Base-by-base conservation (phyloP, 768 basidiomycete species). In the Lactarius indigo region DNA sequence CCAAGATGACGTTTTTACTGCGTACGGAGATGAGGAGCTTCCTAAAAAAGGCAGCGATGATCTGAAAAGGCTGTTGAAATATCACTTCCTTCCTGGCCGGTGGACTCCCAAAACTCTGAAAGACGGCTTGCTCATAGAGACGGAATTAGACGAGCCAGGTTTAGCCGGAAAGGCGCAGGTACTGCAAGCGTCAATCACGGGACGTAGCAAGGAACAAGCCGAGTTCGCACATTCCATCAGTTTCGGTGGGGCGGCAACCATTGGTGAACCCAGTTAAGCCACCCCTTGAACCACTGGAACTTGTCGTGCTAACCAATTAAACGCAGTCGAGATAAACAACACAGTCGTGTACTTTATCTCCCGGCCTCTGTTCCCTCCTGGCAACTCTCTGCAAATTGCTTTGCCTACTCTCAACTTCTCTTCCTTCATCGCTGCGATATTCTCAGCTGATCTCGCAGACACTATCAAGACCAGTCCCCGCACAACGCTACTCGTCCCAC, bases 311-410 rank as follows among this genome's bases (percentile, higher is more conserved):
- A 26, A 44, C 31, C 10, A 57, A 23, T 33, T n/a, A 18, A 35
- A 39, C 57, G 26, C 72, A 94, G 92, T 94, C 68, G 79, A 86
- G 69, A 78, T 88, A 64, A 85, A 92, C 63, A 89, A 90, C 60
- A 88, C 89, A 8, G 74, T 96, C 70, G 88, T 99, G 68, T 99
- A 98, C 78, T 90, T 98, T 71, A 78, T 98, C 55, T 90, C 94
- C 4, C 84, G 87, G 31, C 88, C 95, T 1, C 81, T 98, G 57
- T 80, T 86, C 2, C 94, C 94, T 18, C 97, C 97, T 0, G 80
- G 83, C 2, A 91, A 95, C 74, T 84, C 89, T 17, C 79, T 98
- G 50, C 85, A 90, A 74, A 89, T 91, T 7, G 89, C 92, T 17
- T 80, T 96, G 18, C 90, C 94, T 3, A 79, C 84, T 63, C 83